Percentiles rank a stretch among this genome's conserved stretches.
phyloP scores from a whole-genome alignment of 768 basidiomycete species.

The Sarcomyxa edulis region DNA sequence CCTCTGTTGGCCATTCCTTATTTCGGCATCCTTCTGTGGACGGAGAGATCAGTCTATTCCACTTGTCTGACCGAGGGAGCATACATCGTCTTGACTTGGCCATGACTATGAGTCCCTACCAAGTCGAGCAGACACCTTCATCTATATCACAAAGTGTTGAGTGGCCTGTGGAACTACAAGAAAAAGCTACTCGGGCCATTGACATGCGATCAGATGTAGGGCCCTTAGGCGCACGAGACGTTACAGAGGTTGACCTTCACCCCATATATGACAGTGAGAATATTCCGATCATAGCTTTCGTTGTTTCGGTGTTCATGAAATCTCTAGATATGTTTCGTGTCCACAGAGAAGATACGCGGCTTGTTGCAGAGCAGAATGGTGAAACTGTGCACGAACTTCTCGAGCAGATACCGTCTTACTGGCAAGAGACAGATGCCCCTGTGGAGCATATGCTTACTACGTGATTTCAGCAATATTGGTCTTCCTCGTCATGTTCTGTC shows the following conservation, averaged over 20 bases:
- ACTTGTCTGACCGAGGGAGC: constrained; percentile 42
- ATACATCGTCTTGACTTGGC: constrained; percentile 38
- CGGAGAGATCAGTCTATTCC: constrained; percentile 31
- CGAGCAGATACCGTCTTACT: constrained; percentile 49
- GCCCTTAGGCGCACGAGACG: constrained; percentile 39
- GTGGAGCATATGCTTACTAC: constrained; percentile 55
- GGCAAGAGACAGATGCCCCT: constrained; percentile 44
- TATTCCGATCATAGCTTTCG: background rate
- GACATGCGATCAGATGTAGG: constrained; percentile 31
- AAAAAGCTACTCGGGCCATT: constrained; percentile 23
- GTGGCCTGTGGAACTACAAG: constrained; percentile 36
- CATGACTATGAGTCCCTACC: constrained; percentile 9
- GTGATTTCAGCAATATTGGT: constrained; percentile 25
- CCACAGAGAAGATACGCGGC: constrained; percentile 15
- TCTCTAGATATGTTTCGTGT: constrained; percentile 34
- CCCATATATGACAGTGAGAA: constrained; percentile 52
- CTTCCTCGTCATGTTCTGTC: constrained; percentile 2
- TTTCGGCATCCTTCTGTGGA: constrained; percentile 23
- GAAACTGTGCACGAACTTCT: constrained; percentile 41
- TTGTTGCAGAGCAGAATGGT: constrained; percentile 19
- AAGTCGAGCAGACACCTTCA: background rate
- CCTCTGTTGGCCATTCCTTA: constrained; percentile 26
- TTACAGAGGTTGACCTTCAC: constrained; percentile 42
- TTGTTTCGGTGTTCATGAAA: background rate
- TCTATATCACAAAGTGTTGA: constrained; percentile 15